Base-by-base conservation (phyloP, 164 flowering plant genomes). In the Vitis amurensis region DNA sequence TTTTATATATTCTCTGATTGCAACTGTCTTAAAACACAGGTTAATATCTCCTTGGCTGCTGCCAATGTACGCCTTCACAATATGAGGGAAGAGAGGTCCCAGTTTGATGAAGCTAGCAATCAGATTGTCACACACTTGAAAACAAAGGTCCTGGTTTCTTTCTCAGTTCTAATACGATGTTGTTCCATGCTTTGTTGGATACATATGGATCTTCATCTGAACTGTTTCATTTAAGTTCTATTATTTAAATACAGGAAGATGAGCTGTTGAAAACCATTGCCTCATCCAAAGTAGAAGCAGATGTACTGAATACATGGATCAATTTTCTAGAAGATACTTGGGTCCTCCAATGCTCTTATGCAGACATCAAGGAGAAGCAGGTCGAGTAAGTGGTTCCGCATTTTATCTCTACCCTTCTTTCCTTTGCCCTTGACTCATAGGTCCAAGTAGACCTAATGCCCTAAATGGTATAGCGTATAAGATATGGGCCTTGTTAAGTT, bases 251-350 rank as follows among this genome's bases (percentile, higher is more conserved):
- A 47, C 61, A 96, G 99, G 98, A 95, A 78, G 93, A 90, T 67
- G 99, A 93, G 80, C 84, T 93, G 60, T 82, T 83, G n/a, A 87
- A 74, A 83, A 86, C 98, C 53, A 82, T 96, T 62, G 74, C 81
- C 52, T 80, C 97, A 31, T 85, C 88, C 74, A 82, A 68, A 78
- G 79, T 75, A 63, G 99, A 96, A 84, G 87, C 88, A 27, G 88
- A 85, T 75, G 91, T 96, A 81, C 83, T 93, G 10, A 79, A 67
- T 53, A 89, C 96, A 48, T 96, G 99, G 99, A 86, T 90, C 70
- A 91, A 93, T 77, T 96, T 96, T 82, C 80, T 96, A 75, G 97
- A 93, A 75, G 97, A 96, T 78, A 87, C 97, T 14, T 93, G 99
- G 99, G 83, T 71, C 76, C 87, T 93, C 69, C 99, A 88, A 69